Percentiles rank a stretch among this genome's conserved stretches.
Conservation (phyloP, 345 rosid species). For the Moringa oleifera region DNA sequence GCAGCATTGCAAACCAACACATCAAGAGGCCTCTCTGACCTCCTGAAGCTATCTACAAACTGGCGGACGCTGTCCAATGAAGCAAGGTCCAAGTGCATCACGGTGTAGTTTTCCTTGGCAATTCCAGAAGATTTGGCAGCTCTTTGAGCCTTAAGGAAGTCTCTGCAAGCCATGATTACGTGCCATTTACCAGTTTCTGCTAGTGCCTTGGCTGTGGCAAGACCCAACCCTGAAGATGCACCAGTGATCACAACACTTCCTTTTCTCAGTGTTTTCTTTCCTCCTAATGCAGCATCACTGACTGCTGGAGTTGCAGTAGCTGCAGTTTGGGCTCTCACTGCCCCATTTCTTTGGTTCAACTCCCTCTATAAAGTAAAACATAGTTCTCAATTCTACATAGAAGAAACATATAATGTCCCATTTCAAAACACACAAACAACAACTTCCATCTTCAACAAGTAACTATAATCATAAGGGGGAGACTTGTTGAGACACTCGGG, state of each 20-base stretch:
- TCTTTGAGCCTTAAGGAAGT: constrained; percentile 69
- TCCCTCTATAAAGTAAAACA: constrained; percentile 37
- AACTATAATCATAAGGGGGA: no score
- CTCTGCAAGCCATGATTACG: constrained; percentile 87
- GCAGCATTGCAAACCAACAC: constrained; percentile 96
- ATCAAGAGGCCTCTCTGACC: constrained; percentile 66
- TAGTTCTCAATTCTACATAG: neutral
- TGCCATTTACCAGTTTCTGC: constrained; percentile 92
- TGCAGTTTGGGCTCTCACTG: constrained; percentile 55
- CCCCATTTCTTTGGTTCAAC: constrained; percentile 33
- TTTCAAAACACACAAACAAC: neutral
- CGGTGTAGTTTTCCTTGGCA: constrained; percentile 69
- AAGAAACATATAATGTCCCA: neutral
- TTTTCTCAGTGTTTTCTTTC: constrained; percentile 76
- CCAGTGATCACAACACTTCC: constrained; percentile 74
- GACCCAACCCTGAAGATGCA: constrained; percentile 81
- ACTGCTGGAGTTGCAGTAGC: constrained; percentile 57
- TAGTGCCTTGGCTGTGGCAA: constrained; percentile 79
- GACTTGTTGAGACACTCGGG: no score
- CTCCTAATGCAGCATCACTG: constrained; percentile 32
- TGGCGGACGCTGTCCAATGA: constrained; percentile 89
- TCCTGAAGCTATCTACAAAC: constrained; percentile 62
- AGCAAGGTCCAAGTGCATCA: constrained; percentile 93
- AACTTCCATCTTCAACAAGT: no score
- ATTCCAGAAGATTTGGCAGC: constrained; percentile 83